A percentile compares a stretch with the other conserved stretches of the same genome.
These are phyloP conservation scores for Nemophila menziesii DNA, from an alignment of 257 asterid species.

Conservation along the genomic window DNA sequence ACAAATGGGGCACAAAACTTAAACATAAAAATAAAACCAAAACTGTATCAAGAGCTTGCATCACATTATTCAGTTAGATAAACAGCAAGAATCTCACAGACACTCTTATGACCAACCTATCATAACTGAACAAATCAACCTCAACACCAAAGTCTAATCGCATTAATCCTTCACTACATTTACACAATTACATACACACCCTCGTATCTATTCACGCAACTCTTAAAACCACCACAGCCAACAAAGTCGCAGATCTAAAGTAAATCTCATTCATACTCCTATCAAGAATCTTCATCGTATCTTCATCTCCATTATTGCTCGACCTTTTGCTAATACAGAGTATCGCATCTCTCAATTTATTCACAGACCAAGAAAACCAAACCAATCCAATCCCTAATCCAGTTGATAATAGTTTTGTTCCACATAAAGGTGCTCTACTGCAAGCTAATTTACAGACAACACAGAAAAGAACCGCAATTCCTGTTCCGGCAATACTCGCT, in stretches of 20 bases:
- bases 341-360: conserved; percentile 62
- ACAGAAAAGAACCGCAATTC: conserved; percentile 63
- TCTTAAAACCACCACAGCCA: conserved; percentile 54
- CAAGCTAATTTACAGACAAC: conserved; percentile 53
- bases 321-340: conserved; percentile 38
- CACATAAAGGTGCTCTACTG: conserved; percentile 39
- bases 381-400: conserved; percentile 79
- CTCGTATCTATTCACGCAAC: conserved; percentile 29
- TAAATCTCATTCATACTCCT: conserved; percentile 48
- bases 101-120: too few species aligned
- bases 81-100: too few species aligned
- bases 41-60: too few species aligned
- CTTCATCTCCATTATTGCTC: conserved; percentile 36
- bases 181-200: not conserved
- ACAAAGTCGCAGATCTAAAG: conserved; percentile 45
- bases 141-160: not conserved
- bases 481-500: conserved; percentile 84
- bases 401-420: conserved; percentile 45
- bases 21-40: too few species aligned
- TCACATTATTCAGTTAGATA: too few species aligned
- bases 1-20: too few species aligned
- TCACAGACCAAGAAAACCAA: conserved; percentile 83
- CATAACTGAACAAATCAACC: not conserved
- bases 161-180: not conserved
- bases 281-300: conserved; percentile 50